These are phyloP conservation scores for Periglandula ipomoeae DNA, from an alignment of 2,329 filamentous ascomycete genomes.

Conservation along the genomic window DNA sequence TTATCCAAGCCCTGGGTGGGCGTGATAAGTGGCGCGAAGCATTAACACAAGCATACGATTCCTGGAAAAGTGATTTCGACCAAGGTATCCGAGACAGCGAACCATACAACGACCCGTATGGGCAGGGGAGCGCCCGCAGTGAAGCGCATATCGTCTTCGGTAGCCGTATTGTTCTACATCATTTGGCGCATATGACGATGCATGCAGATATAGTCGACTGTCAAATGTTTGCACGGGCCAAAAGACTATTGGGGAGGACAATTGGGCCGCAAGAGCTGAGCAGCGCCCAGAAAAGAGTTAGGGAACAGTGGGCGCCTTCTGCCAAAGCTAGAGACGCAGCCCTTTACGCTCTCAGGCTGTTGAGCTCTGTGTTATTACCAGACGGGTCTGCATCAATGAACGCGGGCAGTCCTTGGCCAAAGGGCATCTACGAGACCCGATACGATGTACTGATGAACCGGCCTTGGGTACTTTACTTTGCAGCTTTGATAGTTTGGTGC, in stretches of 20 bases:
- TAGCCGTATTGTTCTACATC: conserved; percentile 80
- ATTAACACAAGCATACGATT: conserved; percentile 80
- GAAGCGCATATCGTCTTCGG: conserved; percentile 64
- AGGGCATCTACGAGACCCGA: conserved; percentile 58
- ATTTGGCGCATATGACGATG: conserved; percentile 95
- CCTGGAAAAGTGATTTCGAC: conserved; percentile 90
- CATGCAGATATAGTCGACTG: conserved; percentile 96
- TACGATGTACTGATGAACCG: conserved; percentile 86
- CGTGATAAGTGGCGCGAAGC: conserved; percentile 86
- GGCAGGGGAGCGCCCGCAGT: conserved; percentile 36
- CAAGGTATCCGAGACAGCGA: no score
- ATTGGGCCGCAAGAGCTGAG: conserved; percentile 77
- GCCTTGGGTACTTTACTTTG: conserved; percentile 93
- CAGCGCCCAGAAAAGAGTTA: conserved; percentile 74
- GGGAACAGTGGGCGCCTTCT: conserved; percentile 79
- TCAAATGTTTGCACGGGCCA: conserved; percentile 88
- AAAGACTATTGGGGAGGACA: conserved; percentile 71
- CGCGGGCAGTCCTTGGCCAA: conserved; percentile 27
- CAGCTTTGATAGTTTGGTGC: conserved; percentile 85
- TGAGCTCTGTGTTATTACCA: conserved; percentile 72
- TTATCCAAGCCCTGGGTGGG: conserved; percentile 70
- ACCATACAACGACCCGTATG: no score
- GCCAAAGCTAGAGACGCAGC: conserved; percentile 84
- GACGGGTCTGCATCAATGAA: conserved; percentile 25
- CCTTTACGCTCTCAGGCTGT: conserved; percentile 83